Conservation (phyloP, 495 filamentous ascomycete species). For the Bryoglossum gracile region DNA sequence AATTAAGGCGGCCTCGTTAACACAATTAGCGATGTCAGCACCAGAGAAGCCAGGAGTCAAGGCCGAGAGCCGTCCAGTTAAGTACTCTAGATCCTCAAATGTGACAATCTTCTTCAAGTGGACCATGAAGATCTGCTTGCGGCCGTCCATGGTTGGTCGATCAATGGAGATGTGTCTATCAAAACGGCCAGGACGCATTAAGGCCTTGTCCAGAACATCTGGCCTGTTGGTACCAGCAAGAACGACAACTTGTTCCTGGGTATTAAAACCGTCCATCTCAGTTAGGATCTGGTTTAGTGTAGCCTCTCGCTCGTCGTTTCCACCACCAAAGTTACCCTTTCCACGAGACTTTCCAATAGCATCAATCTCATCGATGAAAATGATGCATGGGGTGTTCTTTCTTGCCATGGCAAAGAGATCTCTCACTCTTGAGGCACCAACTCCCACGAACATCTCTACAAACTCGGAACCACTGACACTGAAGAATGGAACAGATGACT, state of each 20-base stretch:
- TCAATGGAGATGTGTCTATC: slow-evolving; percentile 94
- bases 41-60: slow-evolving; percentile 94
- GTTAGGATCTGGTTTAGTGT: slow-evolving; percentile 98
- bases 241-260: slow-evolving; percentile 94
- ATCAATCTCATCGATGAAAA: slow-evolving; percentile 99
- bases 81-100: slow-evolving; percentile 75
- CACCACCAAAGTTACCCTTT: slow-evolving; percentile 63
- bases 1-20: slow-evolving; percentile 94
- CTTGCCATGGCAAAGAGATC: slow-evolving; percentile 92
- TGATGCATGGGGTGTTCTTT: slow-evolving; percentile 95
- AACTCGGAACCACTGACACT: slow-evolving; percentile 98
- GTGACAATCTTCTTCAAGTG: slow-evolving; percentile 91
- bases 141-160: slow-evolving; percentile 89
- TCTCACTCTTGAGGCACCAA: slow-evolving; percentile 88
- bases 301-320: slow-evolving; percentile 93
- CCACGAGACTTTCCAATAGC: slow-evolving; percentile 88
- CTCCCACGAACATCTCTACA: slow-evolving; percentile 99
- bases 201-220: slow-evolving; percentile 87
- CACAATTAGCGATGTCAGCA: slow-evolving; percentile 96
- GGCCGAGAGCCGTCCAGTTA: slow-evolving; percentile 80
- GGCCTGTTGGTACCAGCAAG: slow-evolving; percentile 93
- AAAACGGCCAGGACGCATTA: slow-evolving; percentile 95
- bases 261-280: slow-evolving; percentile 99
- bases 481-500: slow-evolving; percentile 97
- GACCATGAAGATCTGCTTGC: slow-evolving; percentile 92